Base-by-base conservation (phyloP, 1,139 yeast genomes). In the Suhomyces ambrosiae region DNA sequence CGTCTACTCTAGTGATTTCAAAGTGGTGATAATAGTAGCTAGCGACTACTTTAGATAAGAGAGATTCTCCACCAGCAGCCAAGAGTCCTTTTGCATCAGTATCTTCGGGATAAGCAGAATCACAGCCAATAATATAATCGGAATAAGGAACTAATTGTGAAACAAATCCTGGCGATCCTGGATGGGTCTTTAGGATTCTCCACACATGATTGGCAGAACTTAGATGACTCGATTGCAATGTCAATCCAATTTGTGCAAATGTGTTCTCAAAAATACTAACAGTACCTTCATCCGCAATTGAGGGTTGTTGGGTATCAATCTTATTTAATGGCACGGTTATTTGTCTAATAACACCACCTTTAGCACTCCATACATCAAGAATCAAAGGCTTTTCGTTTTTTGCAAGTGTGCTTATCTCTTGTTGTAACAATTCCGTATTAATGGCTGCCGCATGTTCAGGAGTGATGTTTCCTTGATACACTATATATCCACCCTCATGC, bases 91-190 rank as follows among this genome's bases (percentile, higher is more conserved):
- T 65, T 1, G 95, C 95, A 38, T 82, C 81, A 1, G 52, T 47
- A 45, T 70, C 75, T 14, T 59, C 61, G 4, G 67, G 63, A 33
- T 55, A 69, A 0, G 73, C 72, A 0, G 75, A 67, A 48, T 89
- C 95, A 39, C 95, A 88, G 4, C 95, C 97, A 34, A 92, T 80
- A 40, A 92, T 84, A 56, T 86, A 92, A 58, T 92, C 98, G 1
- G 92, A 80, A 51, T 83, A 83, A 0, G 96, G 90, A 27, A 87
- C 72, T 28, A 92, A 73, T 18, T 94, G 96, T 0, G 96, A 89
- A 34, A 65, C 66, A 49, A 84, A 86, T 0, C 97, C 97, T 0
- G 97, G 97, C 0, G 95, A 86, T 38, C 80, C 78, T 12, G 76
- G 80, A 36, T 85, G 81, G 9, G 92, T 82, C 42, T 78, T 77